Percentiles rank a stretch among this genome's conserved stretches.
Evolutionary conservation across 495 filamentous ascomycete genomes (phyloP).

Genomic region (Geoglossum glabrum): DNA sequence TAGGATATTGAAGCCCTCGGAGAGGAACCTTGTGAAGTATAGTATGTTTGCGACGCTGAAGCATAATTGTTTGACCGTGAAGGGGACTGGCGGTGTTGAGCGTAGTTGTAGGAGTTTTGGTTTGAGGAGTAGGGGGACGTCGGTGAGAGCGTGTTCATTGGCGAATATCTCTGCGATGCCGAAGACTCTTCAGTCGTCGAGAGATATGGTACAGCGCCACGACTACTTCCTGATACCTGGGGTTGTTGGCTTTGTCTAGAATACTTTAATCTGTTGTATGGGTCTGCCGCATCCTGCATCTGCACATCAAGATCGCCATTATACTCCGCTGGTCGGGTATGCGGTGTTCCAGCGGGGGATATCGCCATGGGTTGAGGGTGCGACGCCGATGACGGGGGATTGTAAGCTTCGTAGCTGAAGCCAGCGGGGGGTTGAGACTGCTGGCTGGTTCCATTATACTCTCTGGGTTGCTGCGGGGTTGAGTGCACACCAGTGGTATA

Average conservation of each 20-base stretch:
- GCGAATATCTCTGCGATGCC: constrained; percentile 80
- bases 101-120: constrained; percentile 24
- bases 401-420: constrained; percentile 59
- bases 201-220: constrained; percentile 39
- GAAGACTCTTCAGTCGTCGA: constrained; percentile 57
- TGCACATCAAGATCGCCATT: constrained; percentile 57
- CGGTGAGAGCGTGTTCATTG: constrained; percentile 66
- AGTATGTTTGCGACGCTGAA: constrained; percentile 43
- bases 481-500: background rate
- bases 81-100: constrained; percentile 35
- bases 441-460: constrained; percentile 25
- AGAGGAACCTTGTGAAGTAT: constrained; percentile 22
- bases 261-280: constrained; percentile 66
- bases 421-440: constrained; percentile 40
- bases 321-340: constrained; percentile 14
- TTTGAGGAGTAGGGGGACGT: constrained; percentile 31
- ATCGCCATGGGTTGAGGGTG: background rate
- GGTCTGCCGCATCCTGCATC: constrained; percentile 74
- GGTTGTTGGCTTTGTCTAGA: constrained; percentile 46
- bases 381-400: constrained; percentile 22
- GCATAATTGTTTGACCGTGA: constrained; percentile 34
- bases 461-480: constrained; percentile 2
- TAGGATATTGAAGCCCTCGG: background rate
- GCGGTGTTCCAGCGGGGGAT: constrained; percentile 11
- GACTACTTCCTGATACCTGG: constrained; percentile 26